Conservation (phyloP, 345 rosid species). For the Bretschneidera sinensis region DNA sequence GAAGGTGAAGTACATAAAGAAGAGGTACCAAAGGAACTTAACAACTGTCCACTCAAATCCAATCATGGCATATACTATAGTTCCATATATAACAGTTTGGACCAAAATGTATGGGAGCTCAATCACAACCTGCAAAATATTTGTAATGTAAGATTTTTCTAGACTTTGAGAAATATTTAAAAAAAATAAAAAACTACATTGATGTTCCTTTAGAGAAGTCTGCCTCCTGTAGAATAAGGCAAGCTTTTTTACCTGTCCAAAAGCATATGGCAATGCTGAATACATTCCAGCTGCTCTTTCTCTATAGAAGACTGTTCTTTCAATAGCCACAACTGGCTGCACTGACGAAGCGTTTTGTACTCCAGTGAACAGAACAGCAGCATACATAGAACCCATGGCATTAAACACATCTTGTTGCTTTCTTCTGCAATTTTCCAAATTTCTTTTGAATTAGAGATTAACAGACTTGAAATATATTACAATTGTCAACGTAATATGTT, state of each 20-base stretch:
- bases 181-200: neutral
- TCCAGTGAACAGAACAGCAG: constrained; percentile 60
- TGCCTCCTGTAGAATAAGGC: neutral
- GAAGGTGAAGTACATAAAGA: constrained; percentile 57
- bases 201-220: neutral
- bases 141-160: neutral
- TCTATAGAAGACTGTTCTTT: constrained; percentile 66
- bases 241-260: constrained; percentile 42
- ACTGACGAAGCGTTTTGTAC: constrained; percentile 43
- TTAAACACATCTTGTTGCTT: constrained; percentile 48
- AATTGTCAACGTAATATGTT: neutral
- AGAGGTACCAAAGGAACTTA: constrained; percentile 60
- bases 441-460: constrained; percentile 3
- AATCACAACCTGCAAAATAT: constrained; percentile 36
- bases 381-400: constrained; percentile 64
- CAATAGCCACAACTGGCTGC: constrained; percentile 61
- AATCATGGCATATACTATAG: constrained; percentile 53
- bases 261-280: constrained; percentile 69
- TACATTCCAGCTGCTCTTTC: constrained; percentile 78
- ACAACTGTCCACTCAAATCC: constrained; percentile 46
- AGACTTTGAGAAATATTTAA: neutral
- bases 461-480: too few relatives aligned
- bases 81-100: constrained; percentile 45
- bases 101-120: constrained; percentile 47
- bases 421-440: constrained; percentile 25